Conservation (phyloP, 306 rosid species). For the Luffa acutangula region DNA sequence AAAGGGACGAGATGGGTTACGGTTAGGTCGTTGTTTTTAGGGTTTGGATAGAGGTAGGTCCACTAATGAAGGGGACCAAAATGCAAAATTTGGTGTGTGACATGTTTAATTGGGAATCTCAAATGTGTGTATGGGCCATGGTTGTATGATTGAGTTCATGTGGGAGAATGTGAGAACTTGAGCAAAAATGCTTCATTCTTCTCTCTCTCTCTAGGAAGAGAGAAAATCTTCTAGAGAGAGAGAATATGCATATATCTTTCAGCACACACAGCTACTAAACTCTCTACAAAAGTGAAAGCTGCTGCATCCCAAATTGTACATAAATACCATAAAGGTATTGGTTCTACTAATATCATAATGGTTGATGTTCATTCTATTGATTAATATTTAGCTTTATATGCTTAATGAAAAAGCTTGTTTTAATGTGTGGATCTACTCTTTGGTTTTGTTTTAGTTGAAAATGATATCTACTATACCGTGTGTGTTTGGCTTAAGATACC, state of each 20-base stretch:
- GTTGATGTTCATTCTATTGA: background rate
- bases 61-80: background rate
- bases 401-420: background rate
- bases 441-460: too few species aligned
- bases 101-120: conserved; percentile 5
- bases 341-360: background rate
- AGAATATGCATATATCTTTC: background rate
- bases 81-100: background rate
- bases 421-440: too few species aligned
- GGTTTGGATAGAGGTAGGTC: background rate
- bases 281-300: background rate
- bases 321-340: background rate
- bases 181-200: background rate
- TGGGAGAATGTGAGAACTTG: conserved; percentile 10
- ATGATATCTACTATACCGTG: too few species aligned
- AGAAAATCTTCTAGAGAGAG: background rate
- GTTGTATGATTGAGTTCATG: conserved; percentile 11
- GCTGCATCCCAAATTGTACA: background rate
- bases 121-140: conserved; percentile 6
- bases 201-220: conserved; percentile 6
- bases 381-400: background rate
- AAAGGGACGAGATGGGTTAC: background rate
- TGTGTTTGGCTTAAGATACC: too few species aligned
- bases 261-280: background rate
- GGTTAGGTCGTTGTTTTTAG: background rate